Base-by-base conservation (phyloP, 2,329 filamentous ascomycete species). In the Fusarium oxysporum region DNA sequence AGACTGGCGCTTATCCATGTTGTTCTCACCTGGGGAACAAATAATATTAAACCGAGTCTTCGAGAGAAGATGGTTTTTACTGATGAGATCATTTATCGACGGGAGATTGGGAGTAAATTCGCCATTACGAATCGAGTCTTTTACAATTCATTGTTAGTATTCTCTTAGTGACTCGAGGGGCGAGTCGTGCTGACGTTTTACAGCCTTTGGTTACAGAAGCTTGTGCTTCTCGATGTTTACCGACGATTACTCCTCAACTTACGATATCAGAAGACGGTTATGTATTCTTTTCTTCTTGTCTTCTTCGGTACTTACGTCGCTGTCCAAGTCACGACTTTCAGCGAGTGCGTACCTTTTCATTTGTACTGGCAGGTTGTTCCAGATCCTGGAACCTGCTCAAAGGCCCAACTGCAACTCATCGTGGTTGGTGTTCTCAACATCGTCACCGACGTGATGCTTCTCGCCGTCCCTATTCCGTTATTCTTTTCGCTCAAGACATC, bases 371-470 rank as follows among this genome's bases (percentile, higher is more conserved):
- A 73, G 48, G 71, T 73, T 7, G 62, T 68, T 38, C 71, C 71
- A 0, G 60, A 73, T 55, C 70, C 71, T 43, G 71, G 71, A 61
- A 25, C 17, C 12, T 74, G 72, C 14, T 65, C 68, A 30, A 69
- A 73, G 28, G 72, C 72, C 6, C 72, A 74, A 10, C 41, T 73
- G 4, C 72, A 74, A 10, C 72, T 74, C 25, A 59, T 74, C 14
- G 71, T 74, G n/a, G 71, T 74, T 16, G 72, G 72, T 6, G 72
- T 74, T 21, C 64, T 74, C 37, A 74, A 74, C 19, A 74, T 74
- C 28, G 19, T 74, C 11, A 81, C 82, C 14, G 79, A 81, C 50
- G 43, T 79, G 7, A 78, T 78, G 71, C 73, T 80, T 11, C 51
- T 80, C 25, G 45, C 68, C 30, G 63, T 79, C 8, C 78, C 78